A percentile compares a stretch with the other conserved stretches of the same genome.
Evolutionary conservation across 805 yeast species (phyloP).

Genomic region (Suhomyces tanzawaensis): DNA sequence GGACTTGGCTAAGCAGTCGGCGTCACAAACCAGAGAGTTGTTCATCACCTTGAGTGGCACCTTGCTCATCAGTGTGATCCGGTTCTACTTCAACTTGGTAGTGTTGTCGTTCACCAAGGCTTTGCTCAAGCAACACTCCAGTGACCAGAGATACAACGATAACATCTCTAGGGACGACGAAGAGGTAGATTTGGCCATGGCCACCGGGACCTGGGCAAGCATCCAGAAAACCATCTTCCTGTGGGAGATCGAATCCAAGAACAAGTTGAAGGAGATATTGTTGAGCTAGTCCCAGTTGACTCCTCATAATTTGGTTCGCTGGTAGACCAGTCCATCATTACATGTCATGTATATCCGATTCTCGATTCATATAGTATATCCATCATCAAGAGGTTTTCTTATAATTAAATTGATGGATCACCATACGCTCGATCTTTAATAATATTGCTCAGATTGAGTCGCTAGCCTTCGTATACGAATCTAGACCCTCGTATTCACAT

Average conservation of each 20-base stretch:
- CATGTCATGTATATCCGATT: too few species aligned
- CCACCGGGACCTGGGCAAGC: slow-evolving; percentile 19
- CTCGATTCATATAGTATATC: too few species aligned
- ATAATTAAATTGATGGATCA: too few species aligned
- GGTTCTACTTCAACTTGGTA: slow-evolving; percentile 61
- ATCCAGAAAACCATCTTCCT: slow-evolving; percentile 22
- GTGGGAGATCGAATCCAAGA: slow-evolving; percentile 33
- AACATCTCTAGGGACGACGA: slow-evolving; percentile 24
- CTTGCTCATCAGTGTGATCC: slow-evolving; percentile 42
- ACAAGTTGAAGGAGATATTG: slow-evolving; percentile 18
- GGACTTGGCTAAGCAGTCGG: slow-evolving; percentile 52
- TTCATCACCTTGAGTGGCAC: slow-evolving; percentile 55
- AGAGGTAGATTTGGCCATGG: slow-evolving; percentile 22
- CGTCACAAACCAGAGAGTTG: slow-evolving; percentile 54
- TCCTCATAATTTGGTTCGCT: too few species aligned
- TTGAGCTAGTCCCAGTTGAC: too few species aligned
- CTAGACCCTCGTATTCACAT: too few species aligned
- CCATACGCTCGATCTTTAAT: too few species aligned
- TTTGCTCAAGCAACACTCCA: slow-evolving; percentile 42
- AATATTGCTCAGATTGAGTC: too few species aligned
- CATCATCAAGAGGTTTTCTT: too few species aligned
- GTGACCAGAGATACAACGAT: slow-evolving; percentile 21
- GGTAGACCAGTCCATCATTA: too few species aligned
- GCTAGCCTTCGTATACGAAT: too few species aligned
- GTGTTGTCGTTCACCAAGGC: slow-evolving; percentile 59